Conservation (phyloP, 1,284 basidiomycete genomes). For the Fereydounia khargensis region DNA sequence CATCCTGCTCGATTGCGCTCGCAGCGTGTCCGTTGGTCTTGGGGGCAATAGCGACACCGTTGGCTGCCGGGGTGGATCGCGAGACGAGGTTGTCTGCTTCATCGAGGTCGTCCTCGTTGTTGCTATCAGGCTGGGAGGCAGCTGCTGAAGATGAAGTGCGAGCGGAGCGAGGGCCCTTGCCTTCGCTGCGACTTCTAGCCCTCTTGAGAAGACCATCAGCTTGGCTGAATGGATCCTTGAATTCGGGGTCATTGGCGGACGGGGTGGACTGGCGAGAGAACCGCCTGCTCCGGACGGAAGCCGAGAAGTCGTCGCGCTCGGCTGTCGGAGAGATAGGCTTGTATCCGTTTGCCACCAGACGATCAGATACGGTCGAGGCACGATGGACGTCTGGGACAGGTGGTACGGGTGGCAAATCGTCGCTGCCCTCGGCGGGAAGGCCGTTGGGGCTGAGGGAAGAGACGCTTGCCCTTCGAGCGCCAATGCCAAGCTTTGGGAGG, state of each 20-base stretch:
- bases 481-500: conserved; percentile 22
- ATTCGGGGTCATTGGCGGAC: conserved; percentile 4
- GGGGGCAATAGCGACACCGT: too few relatives aligned
- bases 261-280: conserved; percentile 13
- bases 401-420: conserved; percentile 5
- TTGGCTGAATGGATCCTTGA: conserved; percentile 16
- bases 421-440: conserved; percentile 16
- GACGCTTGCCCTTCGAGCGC: conserved; percentile 1
- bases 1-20: too few relatives aligned
- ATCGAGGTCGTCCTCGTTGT: too few relatives aligned
- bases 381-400: conserved; percentile 12
- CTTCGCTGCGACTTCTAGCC: conserved; percentile 1
- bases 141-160: conserved; percentile 4
- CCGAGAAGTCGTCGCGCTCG: conserved; percentile 1
- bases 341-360: conserved; percentile 5
- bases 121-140: too few relatives aligned
- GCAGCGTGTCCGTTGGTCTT: too few relatives aligned
- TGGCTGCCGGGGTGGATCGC: too few relatives aligned
- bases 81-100: too few relatives aligned
- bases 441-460: conserved; percentile 11
- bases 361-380: conserved; percentile 1
- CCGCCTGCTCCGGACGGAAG: too few relatives aligned
- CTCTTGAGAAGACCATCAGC: conserved; percentile 19
- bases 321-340: conserved; percentile 1
- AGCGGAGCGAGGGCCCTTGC: conserved; percentile 3